phyloP scores from a whole-genome alignment of 2,329 filamentous ascomycete genomes.

The Hymenoscyphus infarciens region DNA sequence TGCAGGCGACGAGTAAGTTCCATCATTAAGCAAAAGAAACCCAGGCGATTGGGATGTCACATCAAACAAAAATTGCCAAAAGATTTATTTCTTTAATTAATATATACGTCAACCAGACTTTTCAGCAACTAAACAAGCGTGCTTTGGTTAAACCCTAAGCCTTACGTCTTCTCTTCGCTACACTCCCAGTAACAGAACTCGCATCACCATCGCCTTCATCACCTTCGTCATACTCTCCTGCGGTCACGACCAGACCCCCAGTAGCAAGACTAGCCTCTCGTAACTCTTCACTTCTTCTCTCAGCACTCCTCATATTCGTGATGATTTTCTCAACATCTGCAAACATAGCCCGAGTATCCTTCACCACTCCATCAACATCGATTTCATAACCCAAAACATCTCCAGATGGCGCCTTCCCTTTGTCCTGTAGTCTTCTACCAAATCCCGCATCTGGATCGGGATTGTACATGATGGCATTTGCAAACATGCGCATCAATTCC shows the following conservation, averaged over 20 bases:
- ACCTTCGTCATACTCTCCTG: conserved; percentile 28
- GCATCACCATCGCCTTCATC: conserved; percentile 28
- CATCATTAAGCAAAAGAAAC: too few relatives aligned
- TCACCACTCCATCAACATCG: conserved; percentile 82
- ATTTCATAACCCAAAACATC: conserved; percentile 55
- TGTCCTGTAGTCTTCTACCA: conserved; percentile 38
- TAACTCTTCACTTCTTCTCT: conserved; percentile 31
- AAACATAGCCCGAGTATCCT: conserved; percentile 86
- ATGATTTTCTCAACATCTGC: conserved; percentile 67
- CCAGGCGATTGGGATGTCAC: too few relatives aligned
- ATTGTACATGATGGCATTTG: conserved; percentile 98
- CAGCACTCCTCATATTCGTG: conserved; percentile 30
- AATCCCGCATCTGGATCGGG: conserved; percentile 74
- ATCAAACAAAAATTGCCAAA: too few relatives aligned
- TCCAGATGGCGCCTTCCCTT: conserved; percentile 37
- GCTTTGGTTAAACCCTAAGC: background rate
- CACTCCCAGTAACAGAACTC: conserved; percentile 19
- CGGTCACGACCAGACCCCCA: background rate
- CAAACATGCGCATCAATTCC: conserved; percentile 94
- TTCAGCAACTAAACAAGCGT: too few relatives aligned
- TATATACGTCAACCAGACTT: too few relatives aligned
- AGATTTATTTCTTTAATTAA: too few relatives aligned
- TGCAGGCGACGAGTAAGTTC: too few relatives aligned
- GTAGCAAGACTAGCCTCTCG: conserved; percentile 22
- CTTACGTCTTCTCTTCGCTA: conserved; percentile 28